Base-by-base conservation (phyloP, 805 yeast genomes). In the Suhomyces emberorum region DNA sequence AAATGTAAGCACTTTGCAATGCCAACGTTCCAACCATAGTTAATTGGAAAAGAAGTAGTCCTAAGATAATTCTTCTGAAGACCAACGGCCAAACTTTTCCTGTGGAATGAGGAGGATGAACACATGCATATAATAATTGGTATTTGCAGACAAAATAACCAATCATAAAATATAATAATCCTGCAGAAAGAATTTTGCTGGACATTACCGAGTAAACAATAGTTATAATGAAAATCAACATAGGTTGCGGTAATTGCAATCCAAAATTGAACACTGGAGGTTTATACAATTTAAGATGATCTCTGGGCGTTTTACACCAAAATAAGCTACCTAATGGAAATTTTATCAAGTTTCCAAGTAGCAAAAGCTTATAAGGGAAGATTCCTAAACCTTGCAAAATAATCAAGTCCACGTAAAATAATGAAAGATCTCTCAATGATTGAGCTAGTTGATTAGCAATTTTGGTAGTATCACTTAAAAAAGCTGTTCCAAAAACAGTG, bases 261-360 rank as follows among this genome's bases (percentile, higher is more conserved):
- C 98, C 98, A 55, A 89, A 89, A 57, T 88, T 87, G 69, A 91
- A 88, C 11, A 77, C 73, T n/a, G 95, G 95, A 0, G 98, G 97
- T 47, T 78, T 82, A 63, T 85, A 84, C 19, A 88, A 61, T 25
- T 79, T 74, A 46, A 80, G 74, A 51, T 76, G 78, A 48, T 89
- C 95, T 48, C 97, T 68, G 9, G 97, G 95, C 0, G 96, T 87
- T 49, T 77, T 81, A 50, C 88, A 80, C 57, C 83, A 77, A 37
- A 81, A 75, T 20, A 62, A 38, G n/a, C 57, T 57, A 15, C 65
- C 61, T 24, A 64, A 40, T 2, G 95, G 87, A 53, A 83, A 85
- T 42, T 81, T 75, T 28, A 88, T 61, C 32, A 91, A 71, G 43
- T 83, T 81, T 0, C 96, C 97, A 30, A 86, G 65, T 19, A 91